Conservation (phyloP, 139 green algal species). For the Chlorella ohadii region DNA sequence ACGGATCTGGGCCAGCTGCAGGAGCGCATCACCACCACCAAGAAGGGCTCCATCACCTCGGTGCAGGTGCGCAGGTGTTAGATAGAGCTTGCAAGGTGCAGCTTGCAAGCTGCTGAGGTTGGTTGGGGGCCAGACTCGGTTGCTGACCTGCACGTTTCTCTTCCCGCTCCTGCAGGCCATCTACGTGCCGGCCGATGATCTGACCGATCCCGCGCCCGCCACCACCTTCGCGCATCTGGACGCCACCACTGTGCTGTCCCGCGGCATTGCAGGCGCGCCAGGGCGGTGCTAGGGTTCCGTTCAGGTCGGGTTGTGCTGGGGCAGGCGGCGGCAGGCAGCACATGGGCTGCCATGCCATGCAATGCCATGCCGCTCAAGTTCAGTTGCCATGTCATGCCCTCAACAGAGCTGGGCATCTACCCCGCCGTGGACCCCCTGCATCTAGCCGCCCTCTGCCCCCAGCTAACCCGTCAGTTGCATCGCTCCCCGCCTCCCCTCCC, state of each 20-base stretch:
- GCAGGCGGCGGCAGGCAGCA: too few species aligned
- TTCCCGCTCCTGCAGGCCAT: constrained; percentile 95
- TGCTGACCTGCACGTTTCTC: too few species aligned
- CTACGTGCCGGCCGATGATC: constrained; percentile 98
- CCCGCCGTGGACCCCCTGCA: constrained; percentile 98
- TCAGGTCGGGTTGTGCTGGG: too few species aligned
- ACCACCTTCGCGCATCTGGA: constrained; percentile 99
- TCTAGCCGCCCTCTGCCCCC: too few species aligned
- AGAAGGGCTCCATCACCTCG: constrained; percentile 98
- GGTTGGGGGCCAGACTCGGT: too few species aligned
- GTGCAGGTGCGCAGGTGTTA: constrained; percentile 90
- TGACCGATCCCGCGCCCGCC: constrained; percentile 98
- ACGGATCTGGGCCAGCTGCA: constrained; percentile 97
- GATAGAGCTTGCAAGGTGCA: too few species aligned
- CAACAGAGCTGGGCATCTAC: constrained; percentile 99
- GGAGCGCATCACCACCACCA: constrained; percentile 99
- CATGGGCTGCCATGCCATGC: too few species aligned
- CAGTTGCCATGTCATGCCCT: too few species aligned
- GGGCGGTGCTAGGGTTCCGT: too few species aligned
- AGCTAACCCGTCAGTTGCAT: too few species aligned
- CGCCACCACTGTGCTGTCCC: constrained; percentile 98
- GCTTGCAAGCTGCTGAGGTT: too few species aligned
- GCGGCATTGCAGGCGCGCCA: constrained; percentile 82
- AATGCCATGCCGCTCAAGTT: too few species aligned
- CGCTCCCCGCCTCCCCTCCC: not conserved